Conservation (phyloP, 306 rosid species). For the Echinosophora koreensis region DNA sequence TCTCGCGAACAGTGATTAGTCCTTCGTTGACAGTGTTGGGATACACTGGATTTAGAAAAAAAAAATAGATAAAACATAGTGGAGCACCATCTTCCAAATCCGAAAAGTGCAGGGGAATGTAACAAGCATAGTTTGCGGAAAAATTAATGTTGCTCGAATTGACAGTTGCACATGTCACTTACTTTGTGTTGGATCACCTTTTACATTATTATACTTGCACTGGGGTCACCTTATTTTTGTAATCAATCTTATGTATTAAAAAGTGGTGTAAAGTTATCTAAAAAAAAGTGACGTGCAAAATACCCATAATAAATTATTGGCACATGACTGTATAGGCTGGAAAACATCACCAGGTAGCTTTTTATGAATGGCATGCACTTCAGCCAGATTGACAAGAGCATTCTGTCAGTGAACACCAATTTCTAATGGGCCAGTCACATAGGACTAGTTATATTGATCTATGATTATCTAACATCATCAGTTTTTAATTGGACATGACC, state of each 20-base stretch:
- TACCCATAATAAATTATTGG: not conserved
- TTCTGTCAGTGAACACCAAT: conserved; percentile 5
- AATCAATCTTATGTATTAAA: conserved; percentile 37
- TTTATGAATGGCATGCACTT: conserved; percentile 14
- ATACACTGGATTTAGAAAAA: too few species aligned
- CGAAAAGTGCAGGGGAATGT: not conserved
- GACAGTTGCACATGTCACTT: conserved; percentile 10
- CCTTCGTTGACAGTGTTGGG: too few species aligned
- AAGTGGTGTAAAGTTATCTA: conserved; percentile 29
- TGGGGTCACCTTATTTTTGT: conserved; percentile 41
- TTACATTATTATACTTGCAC: conserved; percentile 32
- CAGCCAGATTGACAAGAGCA: conserved; percentile 29
- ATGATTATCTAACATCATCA: conserved; percentile 28
- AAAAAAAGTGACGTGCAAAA: conserved; percentile 32
- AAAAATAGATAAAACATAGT: not conserved
- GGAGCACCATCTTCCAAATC: not conserved
- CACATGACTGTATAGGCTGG: conserved; percentile 15
- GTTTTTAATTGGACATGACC: conserved; percentile 42
- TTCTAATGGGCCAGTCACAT: conserved; percentile 24
- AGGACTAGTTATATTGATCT: conserved; percentile 28
- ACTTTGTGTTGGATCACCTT: conserved; percentile 28
- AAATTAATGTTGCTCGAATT: conserved; percentile 29
- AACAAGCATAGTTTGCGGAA: conserved; percentile 30
- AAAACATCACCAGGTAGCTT: conserved; percentile 27
- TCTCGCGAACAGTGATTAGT: too few species aligned